Conservation (phyloP, 331 rosid species). For the Cydonia oblonga region DNA sequence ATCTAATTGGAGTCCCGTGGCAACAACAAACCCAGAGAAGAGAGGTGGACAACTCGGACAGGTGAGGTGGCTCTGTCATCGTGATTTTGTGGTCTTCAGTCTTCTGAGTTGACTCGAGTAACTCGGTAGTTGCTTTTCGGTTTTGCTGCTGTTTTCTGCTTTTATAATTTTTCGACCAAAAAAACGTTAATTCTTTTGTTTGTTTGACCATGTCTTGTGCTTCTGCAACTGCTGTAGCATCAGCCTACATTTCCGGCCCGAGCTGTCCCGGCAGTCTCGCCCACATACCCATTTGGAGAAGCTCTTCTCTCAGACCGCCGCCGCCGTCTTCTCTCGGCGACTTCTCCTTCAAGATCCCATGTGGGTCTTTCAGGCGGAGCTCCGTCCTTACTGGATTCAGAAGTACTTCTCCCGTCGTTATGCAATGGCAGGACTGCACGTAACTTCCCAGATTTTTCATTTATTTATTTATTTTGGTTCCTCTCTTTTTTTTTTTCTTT, state of each 20-base stretch:
- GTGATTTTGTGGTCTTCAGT: neutral
- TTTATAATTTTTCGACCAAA: neutral
- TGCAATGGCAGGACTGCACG: constrained; percentile 99
- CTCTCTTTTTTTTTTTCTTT: too few species aligned
- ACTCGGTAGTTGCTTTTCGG: neutral
- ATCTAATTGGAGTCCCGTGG: neutral
- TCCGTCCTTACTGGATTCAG: constrained; percentile 28
- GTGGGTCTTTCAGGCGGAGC: constrained; percentile 19
- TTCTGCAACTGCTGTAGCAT: constrained; percentile 13
- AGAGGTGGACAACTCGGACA: neutral
- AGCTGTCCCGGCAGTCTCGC: neutral
- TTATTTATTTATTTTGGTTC: neutral
- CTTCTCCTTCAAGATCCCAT: constrained; percentile 25
- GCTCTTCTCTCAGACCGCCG: constrained; percentile 14
- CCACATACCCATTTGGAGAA: constrained; percentile 22
- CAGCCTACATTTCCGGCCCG: constrained; percentile 13
- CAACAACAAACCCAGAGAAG: neutral
- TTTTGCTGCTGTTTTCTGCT: neutral
- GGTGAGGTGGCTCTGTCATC: neutral
- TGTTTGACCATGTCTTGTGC: constrained; percentile 32
- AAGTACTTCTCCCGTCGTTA: constrained; percentile 54
- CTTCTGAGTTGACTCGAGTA: neutral
- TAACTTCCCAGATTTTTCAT: constrained; percentile 8
- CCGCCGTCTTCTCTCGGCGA: constrained; percentile 24
- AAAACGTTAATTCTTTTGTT: neutral